phyloP scores from a whole-genome alignment of 1,284 basidiomycete species.

The Coriolopsis trogii region DNA sequence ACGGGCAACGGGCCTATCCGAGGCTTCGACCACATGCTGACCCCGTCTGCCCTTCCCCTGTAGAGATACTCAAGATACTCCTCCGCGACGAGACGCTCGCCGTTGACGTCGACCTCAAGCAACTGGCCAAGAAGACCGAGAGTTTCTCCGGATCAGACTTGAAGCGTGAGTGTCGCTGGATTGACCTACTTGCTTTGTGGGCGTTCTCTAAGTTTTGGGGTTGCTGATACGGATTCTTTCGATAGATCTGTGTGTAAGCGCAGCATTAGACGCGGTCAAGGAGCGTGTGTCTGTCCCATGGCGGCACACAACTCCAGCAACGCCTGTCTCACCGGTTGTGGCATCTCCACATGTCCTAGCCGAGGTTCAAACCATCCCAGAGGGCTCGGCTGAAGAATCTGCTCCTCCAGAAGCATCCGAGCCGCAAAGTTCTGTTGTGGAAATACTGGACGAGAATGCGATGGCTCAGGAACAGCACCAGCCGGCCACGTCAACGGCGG shows the following conservation, averaged over 20 bases:
- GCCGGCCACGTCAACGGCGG: not conserved
- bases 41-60: not conserved
- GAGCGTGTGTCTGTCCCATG: constrained; percentile 82
- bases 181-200: constrained; percentile 1
- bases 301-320: constrained; percentile 22
- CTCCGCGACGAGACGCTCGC: constrained; percentile 77
- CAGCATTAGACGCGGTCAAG: constrained; percentile 88
- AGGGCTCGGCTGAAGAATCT: constrained; percentile 6
- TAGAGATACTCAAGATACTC: constrained; percentile 85
- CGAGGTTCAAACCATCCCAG: constrained; percentile 3
- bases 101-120: constrained; percentile 65
- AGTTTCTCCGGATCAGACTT: constrained; percentile 93
- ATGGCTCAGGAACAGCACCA: not conserved
- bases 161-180: constrained; percentile 70
- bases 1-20: constrained; percentile 5
- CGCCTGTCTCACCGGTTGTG: no score
- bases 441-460: not conserved
- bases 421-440: not conserved
- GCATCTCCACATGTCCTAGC: constrained; percentile 1
- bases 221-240: constrained; percentile 11
- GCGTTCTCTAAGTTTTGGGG: constrained; percentile 15
- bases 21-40: constrained; percentile 7
- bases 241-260: constrained; percentile 86
- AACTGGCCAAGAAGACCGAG: constrained; percentile 76
- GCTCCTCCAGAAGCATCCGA: constrained; percentile 2